phyloP scores from a whole-genome alignment of 306 rosid genomes.

The Cotoneaster glaucophyllus region DNA sequence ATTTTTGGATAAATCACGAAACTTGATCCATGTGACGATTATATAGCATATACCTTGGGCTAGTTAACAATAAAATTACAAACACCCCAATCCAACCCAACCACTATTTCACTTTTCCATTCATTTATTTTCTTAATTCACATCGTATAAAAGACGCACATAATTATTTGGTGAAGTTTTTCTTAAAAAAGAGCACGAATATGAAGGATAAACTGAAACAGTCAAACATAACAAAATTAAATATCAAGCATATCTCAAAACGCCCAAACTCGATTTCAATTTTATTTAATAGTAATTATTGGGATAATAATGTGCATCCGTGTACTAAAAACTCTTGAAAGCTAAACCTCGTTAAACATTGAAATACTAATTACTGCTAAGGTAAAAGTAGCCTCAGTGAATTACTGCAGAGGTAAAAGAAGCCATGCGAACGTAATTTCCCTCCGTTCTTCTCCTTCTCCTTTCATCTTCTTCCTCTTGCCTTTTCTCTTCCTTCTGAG shows the following conservation, averaged over 20 bases:
- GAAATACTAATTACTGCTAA: not conserved
- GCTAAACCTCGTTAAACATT: not conserved
- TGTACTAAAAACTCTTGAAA: not conserved
- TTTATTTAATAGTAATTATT: too few species aligned
- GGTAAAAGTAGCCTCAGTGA: not conserved
- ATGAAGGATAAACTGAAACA: not conserved
- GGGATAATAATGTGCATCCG: not conserved
- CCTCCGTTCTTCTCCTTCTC: not conserved
- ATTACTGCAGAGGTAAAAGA: not conserved
- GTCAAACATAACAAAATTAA: not conserved
- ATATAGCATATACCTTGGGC: not conserved
- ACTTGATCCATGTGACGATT: not conserved
- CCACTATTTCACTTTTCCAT: too few species aligned
- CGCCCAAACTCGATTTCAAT: not conserved
- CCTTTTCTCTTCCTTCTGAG: not conserved
- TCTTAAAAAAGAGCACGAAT: not conserved
- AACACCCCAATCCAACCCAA: too few species aligned
- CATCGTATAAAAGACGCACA: too few species aligned
- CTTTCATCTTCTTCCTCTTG: not conserved
- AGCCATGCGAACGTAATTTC: not conserved
- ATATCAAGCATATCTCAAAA: not conserved
- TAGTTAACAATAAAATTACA: too few species aligned
- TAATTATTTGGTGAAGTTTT: too few species aligned
- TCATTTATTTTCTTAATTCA: too few species aligned
- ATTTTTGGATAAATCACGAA: not conserved